Conservation (phyloP, 164 flowering plant species). For the Buxus sempervirens region DNA sequence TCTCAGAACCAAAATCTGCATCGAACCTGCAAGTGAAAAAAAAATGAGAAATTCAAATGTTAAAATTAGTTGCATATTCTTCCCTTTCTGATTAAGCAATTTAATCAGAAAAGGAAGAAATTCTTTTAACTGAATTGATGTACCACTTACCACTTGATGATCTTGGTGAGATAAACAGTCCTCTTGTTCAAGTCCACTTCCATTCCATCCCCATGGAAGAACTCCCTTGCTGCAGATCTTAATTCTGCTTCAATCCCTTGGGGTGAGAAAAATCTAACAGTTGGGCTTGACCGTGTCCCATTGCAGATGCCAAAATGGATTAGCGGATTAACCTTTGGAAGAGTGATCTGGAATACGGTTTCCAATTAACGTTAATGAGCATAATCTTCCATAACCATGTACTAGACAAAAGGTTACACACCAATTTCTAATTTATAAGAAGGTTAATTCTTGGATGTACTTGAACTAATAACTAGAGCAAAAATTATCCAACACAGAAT, state of each 20-base stretch:
- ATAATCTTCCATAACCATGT: too few relatives aligned
- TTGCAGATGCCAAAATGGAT: slow-evolving; percentile 82
- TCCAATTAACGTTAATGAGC: too few relatives aligned
- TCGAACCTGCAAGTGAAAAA: slow-evolving; percentile 50
- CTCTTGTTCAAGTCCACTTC: slow-evolving; percentile 73
- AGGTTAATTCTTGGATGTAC: too few relatives aligned
- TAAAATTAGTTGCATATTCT: too few relatives aligned
- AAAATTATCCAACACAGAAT: too few relatives aligned
- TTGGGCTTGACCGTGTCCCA: slow-evolving; percentile 73
- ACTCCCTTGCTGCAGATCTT: slow-evolving; percentile 71
- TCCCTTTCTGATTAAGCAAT: too few relatives aligned
- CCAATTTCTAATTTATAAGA: too few relatives aligned
- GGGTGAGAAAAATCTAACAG: slow-evolving; percentile 67
- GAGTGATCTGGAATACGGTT: slow-evolving; percentile 39
- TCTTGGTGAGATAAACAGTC: slow-evolving; percentile 60
- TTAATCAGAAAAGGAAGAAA: neutral
- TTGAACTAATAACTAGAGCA: too few relatives aligned
- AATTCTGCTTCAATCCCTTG: slow-evolving; percentile 66
- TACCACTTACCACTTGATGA: slow-evolving; percentile 72
- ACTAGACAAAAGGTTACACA: too few relatives aligned
- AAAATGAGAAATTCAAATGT: neutral
- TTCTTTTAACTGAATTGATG: neutral
- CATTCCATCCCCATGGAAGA: slow-evolving; percentile 54
- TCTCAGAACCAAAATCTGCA: slow-evolving; percentile 74
- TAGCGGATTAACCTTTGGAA: slow-evolving; percentile 54